Conservation (phyloP, 306 rosid species). For the Cicer judaicum region DNA sequence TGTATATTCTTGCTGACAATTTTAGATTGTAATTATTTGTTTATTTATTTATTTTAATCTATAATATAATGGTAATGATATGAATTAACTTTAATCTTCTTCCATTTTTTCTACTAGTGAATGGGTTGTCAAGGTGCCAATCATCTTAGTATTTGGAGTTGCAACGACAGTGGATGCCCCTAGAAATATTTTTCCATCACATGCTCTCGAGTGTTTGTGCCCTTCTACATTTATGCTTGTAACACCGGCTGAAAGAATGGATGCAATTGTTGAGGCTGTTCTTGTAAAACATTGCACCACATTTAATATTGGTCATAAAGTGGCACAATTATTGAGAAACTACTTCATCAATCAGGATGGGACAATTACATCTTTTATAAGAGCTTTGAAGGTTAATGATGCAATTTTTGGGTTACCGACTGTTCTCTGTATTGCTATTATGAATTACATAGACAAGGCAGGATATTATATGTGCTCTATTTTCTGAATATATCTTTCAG, state of each 20-base stretch:
- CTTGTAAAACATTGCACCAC: constrained; percentile 71
- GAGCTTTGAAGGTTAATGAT: constrained; percentile 86
- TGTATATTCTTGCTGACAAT: constrained; percentile 26
- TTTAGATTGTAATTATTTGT: constrained; percentile 21
- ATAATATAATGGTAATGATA: constrained; percentile 36
- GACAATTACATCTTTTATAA: constrained; percentile 79
- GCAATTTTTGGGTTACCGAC: constrained; percentile 33
- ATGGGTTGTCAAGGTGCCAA: constrained; percentile 86
- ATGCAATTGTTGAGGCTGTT: constrained; percentile 87
- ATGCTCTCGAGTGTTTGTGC: constrained; percentile 75
- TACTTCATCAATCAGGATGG: constrained; percentile 93
- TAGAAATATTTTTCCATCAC: constrained; percentile 65
- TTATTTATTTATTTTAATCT: constrained; percentile 12
- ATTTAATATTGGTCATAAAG: constrained; percentile 79
- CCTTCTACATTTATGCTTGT: constrained; percentile 67
- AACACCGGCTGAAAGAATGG: constrained; percentile 86
- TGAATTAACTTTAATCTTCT: constrained; percentile 31
- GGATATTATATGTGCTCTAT: constrained; percentile 34
- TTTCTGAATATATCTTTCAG: constrained; percentile 54
- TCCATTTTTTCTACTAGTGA: constrained; percentile 61
- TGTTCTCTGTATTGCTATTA: constrained; percentile 29
- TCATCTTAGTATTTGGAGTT: constrained; percentile 86
- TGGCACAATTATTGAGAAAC: constrained; percentile 77
- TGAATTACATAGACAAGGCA: background rate
- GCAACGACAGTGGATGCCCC: constrained; percentile 82